Base-by-base conservation (phyloP, 805 yeast genomes). In the Ogataea paraovalis region DNA sequence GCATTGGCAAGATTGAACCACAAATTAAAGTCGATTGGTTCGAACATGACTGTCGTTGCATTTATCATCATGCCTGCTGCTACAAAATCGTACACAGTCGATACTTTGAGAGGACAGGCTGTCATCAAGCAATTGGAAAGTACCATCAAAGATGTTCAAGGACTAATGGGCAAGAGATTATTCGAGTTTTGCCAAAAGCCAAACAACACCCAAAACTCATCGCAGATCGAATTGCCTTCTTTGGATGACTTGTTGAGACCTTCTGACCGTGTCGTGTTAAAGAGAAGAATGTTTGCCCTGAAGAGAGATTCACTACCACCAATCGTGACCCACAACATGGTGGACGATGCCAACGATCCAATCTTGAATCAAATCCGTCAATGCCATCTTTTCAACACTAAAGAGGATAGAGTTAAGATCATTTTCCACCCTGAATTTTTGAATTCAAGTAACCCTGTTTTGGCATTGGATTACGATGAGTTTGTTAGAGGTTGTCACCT, bases 51-150 rank as follows among this genome's bases (percentile, higher is more conserved):
- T 0, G 94, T 92, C 19, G 97, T 92, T 39, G 98, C 98, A 10
- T 92, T 92, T 64, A 89, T 92, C 61, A 92, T 92, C 68, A 94
- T 94, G 98, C 99, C 99, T 2, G 98, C 97, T 16, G 81, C 83
- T 44, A 91, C 96, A 47, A 84, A 87, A 59, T 91, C 97, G 0
- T 92, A 89, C 68, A 94, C 98, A 2, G 96, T 90, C 28, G 98
- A 92, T 65, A 94, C 98, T 4, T 77, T 92, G 58, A 87, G 85
- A 70, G 96, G 97, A 40, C 99, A 94, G 70, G 97, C 98, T 1
- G 97, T 91, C 41, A 85, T 91, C 56, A 85, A 85, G 65, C 95
- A 96, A 46, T 77, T 92, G 58, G 97, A 91, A 64, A 82, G 77
- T 59, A 86, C 97, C 9, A 91, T 92, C 47, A 79, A 79, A 55